phyloP scores from a whole-genome alignment of 2,329 filamentous ascomycete genomes.

The Gaeumannomyces sp. region DNA sequence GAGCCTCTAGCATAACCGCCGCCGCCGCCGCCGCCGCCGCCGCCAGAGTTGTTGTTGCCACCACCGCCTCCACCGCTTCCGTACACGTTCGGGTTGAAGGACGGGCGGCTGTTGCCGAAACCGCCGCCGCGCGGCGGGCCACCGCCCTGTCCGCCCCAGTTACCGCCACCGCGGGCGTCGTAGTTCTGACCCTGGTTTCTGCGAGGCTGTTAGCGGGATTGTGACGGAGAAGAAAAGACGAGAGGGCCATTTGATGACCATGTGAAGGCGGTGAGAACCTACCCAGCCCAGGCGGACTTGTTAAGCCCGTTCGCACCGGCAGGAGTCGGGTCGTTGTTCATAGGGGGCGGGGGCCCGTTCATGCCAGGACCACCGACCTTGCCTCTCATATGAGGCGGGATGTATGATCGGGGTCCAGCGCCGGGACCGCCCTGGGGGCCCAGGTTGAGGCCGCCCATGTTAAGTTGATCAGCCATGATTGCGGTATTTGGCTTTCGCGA shows the following conservation, averaged over 20 bases:
- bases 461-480: slow-evolving; percentile 78
- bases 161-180: slow-evolving; percentile 27
- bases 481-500: slow-evolving; percentile 15
- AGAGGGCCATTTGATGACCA: not conserved
- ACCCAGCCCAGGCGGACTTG: slow-evolving; percentile 60
- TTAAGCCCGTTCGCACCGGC: slow-evolving; percentile 44
- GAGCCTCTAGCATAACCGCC: slow-evolving; percentile 65
- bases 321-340: slow-evolving; percentile 28
- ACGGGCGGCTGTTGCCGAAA: slow-evolving; percentile 22
- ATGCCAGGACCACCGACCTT: slow-evolving; percentile 34
- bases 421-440: slow-evolving; percentile 28
- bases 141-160: slow-evolving; percentile 17
- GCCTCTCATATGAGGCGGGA: slow-evolving; percentile 75
- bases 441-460: slow-evolving; percentile 70
- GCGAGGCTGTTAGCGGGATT: slow-evolving; percentile 11
- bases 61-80: slow-evolving; percentile 35
- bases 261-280: slow-evolving; percentile 26
- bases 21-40: slow-evolving; percentile 45
- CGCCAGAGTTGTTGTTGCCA: slow-evolving; percentile 22
- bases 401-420: slow-evolving; percentile 60
- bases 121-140: slow-evolving; percentile 16
- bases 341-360: slow-evolving; percentile 33
- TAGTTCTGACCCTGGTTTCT: slow-evolving; percentile 35
- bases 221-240: slow-evolving; percentile 3
- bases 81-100: slow-evolving; percentile 60